Evolutionary conservation across 2,329 filamentous ascomycete genomes (phyloP).

Genomic region (Fusarium sp.): DNA sequence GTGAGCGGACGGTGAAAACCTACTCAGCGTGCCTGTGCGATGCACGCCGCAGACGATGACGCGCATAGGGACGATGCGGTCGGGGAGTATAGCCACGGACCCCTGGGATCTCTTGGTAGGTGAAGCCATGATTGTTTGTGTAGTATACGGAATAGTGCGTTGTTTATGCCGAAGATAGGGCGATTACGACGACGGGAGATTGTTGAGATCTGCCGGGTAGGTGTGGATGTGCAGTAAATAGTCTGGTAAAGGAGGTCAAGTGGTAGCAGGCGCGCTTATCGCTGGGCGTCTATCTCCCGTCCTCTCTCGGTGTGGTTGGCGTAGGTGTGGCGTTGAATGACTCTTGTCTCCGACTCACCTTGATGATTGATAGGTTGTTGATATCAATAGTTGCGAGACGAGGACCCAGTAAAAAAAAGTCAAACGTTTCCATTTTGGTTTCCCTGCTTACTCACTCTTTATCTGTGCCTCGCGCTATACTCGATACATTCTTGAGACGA

Average conservation of each 20-base stretch:
- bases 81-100: slow-evolving; percentile 24
- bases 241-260: not conserved
- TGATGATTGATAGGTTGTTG: not conserved
- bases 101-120: slow-evolving; percentile 16
- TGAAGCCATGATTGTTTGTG: slow-evolving; percentile 26
- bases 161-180: not conserved
- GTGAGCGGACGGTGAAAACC: slow-evolving; percentile 20
- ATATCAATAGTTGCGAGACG: not conserved
- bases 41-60: slow-evolving; percentile 56
- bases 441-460: not conserved
- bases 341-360: slow-evolving; percentile 5
- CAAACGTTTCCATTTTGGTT: not conserved
- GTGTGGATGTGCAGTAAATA: not conserved
- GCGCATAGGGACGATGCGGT: slow-evolving; percentile 53
- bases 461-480: slow-evolving; percentile 20
- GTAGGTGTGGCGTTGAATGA: not conserved
- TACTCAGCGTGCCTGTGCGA: slow-evolving; percentile 55
- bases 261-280: slow-evolving; percentile 7
- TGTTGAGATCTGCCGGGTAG: not conserved
- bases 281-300: slow-evolving; percentile 20
- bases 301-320: not conserved
- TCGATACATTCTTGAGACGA: not conserved
- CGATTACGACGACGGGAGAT: slow-evolving; percentile 8
- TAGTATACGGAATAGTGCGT: not conserved
- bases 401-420: slow-evolving; percentile 12